These are phyloP conservation scores for Ophiostoma fasciatum DNA, from an alignment of 2,329 filamentous ascomycete species.

Conservation along the genomic window DNA sequence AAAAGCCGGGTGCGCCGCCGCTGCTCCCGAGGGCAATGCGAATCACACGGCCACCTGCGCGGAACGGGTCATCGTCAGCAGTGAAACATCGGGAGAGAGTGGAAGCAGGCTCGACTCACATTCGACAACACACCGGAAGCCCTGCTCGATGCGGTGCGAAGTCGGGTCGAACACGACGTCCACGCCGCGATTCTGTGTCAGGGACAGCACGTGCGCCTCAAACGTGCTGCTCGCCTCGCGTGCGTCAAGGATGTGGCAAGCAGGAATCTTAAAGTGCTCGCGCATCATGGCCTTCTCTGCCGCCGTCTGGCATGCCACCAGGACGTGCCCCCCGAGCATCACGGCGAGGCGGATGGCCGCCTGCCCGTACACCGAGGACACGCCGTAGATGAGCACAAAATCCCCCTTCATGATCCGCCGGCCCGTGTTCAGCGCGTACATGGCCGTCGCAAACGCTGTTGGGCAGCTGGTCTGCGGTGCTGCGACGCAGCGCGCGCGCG, in stretches of 20 bases:
- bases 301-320: constrained; percentile 22
- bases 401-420: constrained; percentile 16
- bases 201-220: constrained; percentile 15
- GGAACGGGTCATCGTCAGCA: background rate
- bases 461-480: constrained; percentile 18
- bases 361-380: constrained; percentile 27
- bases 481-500: constrained; percentile 19
- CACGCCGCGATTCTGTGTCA: constrained; percentile 21
- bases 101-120: constrained; percentile 5
- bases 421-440: constrained; percentile 24
- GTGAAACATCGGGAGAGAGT: background rate
- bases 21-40: no score
- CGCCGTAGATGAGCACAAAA: constrained; percentile 28
- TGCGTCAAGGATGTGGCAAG: constrained; percentile 21
- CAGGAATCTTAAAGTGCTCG: constrained; percentile 6
- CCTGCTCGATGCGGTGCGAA: constrained; percentile 19
- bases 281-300: constrained; percentile 24
- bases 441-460: constrained; percentile 25
- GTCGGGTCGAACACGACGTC: constrained; percentile 33
- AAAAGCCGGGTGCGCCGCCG: no score
- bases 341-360: constrained; percentile 26
- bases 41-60: constrained; percentile 9
- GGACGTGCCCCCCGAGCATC: constrained; percentile 17
- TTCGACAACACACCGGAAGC: constrained; percentile 17
- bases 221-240: background rate